Evolutionary conservation across 352 stramenopile species (phyloP).

Genomic region (Globisporangium iwayamae): DNA sequence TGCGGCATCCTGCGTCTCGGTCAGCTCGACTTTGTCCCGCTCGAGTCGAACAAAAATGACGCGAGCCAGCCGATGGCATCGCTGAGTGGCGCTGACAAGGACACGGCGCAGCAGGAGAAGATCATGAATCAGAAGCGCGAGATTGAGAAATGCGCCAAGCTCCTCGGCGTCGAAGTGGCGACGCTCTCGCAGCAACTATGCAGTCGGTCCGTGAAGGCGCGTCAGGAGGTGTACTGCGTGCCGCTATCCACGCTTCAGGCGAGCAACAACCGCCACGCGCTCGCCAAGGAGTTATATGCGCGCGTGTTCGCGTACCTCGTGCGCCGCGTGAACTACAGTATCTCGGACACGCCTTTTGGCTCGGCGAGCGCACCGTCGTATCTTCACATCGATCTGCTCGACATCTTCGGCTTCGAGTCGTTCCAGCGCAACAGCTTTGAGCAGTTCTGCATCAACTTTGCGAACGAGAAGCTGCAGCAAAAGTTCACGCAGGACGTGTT

Average conservation of each 20-base stretch:
- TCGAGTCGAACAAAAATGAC: conserved; percentile 75
- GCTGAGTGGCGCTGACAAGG: conserved; percentile 20
- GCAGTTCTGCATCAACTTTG: conserved; percentile 85
- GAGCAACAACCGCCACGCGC: conserved; percentile 89
- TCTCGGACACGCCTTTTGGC: conserved; percentile 44
- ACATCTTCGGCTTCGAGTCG: conserved; percentile 97
- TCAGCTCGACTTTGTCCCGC: conserved; percentile 77
- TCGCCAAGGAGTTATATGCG: conserved; percentile 94
- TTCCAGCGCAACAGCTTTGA: conserved; percentile 91
- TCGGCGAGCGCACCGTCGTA: conserved; percentile 31
- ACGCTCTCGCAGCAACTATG: conserved; percentile 69
- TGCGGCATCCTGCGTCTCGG: conserved; percentile 76
- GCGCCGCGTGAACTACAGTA: conserved; percentile 77
- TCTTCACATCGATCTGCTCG: conserved; percentile 92
- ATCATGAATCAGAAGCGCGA: conserved; percentile 57
- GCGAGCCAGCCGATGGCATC: conserved; percentile 65
- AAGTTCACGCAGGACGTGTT: conserved; percentile 90
- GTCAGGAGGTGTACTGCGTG: conserved; percentile 81
- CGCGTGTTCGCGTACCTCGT: conserved; percentile 96
- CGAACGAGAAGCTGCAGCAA: conserved; percentile 82
- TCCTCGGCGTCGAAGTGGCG: conserved; percentile 65
- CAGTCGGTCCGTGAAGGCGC: conserved; percentile 76
- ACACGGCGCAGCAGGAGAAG: conserved; percentile 20
- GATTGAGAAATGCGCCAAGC: conserved; percentile 55
- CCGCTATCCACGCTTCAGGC: conserved; percentile 69